Conservation (phyloP, 148 eudicot genomes). For the Persicaria tinctoria region DNA sequence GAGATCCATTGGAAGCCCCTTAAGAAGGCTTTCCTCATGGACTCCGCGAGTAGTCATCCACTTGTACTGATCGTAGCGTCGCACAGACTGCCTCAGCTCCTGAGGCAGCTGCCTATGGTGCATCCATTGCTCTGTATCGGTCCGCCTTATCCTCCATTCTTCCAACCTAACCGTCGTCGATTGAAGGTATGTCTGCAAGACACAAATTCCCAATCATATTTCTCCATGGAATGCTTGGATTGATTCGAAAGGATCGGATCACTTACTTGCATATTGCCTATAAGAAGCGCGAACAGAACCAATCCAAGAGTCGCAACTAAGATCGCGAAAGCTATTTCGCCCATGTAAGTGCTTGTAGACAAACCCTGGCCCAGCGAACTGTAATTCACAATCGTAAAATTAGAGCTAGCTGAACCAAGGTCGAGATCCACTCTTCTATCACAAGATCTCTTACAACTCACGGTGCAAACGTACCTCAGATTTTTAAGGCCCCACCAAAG, state of each 20-base stretch:
- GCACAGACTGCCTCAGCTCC: conserved; percentile 47
- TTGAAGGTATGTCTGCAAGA: conserved; percentile 64
- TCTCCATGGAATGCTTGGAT: neutral
- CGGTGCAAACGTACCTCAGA: conserved; percentile 41
- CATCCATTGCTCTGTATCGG: conserved; percentile 93
- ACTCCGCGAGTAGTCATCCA: conserved; percentile 83
- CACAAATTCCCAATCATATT: neutral
- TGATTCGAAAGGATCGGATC: neutral
- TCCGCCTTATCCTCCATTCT: conserved; percentile 79
- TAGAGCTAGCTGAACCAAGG: neutral
- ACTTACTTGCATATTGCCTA: conserved; percentile 91
- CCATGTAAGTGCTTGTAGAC: conserved; percentile 50
- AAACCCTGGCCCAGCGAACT: conserved; percentile 69
- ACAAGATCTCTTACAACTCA: neutral
- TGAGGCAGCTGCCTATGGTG: conserved; percentile 76
- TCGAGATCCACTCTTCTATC: too few species aligned
- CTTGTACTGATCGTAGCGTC: conserved; percentile 71
- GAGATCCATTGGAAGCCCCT: conserved; percentile 70
- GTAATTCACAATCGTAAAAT: conserved; percentile 14
- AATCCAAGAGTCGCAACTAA: conserved; percentile 57
- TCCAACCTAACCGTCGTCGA: conserved; percentile 67
- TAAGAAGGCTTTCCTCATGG: conserved; percentile 62
- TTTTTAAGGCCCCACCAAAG: conserved; percentile 93
- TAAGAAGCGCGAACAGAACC: conserved; percentile 75
- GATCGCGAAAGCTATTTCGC: conserved; percentile 62